Percentiles rank a stretch among this genome's conserved stretches.
These are phyloP conservation scores for Tricholoma matsutake DNA, from an alignment of 768 basidiomycete species.

Conservation along the genomic window DNA sequence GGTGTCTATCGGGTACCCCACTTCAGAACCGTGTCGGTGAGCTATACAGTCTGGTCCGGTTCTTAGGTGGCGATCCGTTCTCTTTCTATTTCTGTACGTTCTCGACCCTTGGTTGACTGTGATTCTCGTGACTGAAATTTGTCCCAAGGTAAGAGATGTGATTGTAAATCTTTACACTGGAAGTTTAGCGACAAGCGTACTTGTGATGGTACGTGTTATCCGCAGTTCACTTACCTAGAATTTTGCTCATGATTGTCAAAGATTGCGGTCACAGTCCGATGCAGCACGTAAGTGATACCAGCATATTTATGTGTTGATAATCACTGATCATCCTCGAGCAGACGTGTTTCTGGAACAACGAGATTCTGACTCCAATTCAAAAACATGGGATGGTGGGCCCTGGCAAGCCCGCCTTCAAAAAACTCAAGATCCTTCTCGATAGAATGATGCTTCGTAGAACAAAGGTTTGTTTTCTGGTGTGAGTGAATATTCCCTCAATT, in stretches of 20 bases:
- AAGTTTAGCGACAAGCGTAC: conserved; percentile 76
- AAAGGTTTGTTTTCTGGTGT: conserved; percentile 46
- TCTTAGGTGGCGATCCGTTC: conserved; percentile 91
- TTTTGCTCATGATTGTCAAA: conserved; percentile 23
- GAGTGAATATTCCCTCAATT: neutral
- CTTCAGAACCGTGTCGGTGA: conserved; percentile 99
- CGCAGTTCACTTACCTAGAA: neutral
- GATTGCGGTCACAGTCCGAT: conserved; percentile 85
- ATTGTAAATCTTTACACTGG: conserved; percentile 97
- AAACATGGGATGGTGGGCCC: conserved; percentile 81
- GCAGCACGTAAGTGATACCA: conserved; percentile 59
- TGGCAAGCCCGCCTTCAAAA: conserved; percentile 85
- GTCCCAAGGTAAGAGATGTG: conserved; percentile 74
- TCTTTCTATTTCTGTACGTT: conserved; percentile 85
- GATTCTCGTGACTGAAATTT: neutral
- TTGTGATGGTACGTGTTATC: conserved; percentile 67
- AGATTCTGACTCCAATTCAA: conserved; percentile 95
- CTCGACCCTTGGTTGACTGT: neutral
- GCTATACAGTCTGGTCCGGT: conserved; percentile 89
- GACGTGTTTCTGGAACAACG: conserved; percentile 97
- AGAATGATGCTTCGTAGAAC: conserved; percentile 95
- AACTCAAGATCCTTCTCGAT: conserved; percentile 84
- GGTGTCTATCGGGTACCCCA: conserved; percentile 97
- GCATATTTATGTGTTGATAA: neutral
- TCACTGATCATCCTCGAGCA: conserved; percentile 24